Evolutionary conservation across 192 early-diverging fungal genomes (phyloP).

Genomic region (Backusella liffmaniae): DNA sequence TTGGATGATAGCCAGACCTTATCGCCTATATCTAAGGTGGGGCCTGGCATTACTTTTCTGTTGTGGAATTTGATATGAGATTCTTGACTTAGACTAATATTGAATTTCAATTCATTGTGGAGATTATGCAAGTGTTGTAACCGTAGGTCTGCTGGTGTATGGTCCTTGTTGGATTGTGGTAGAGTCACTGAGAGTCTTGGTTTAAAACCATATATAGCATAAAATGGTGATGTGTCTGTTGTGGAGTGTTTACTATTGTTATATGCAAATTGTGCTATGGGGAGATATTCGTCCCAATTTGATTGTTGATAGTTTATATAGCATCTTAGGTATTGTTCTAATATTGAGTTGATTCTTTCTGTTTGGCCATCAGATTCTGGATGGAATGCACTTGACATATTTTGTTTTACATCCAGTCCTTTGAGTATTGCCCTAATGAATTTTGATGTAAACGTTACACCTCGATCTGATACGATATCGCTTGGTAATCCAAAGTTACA

Average conservation of each 20-base stretch:
- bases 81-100: not conserved
- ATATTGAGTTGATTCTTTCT: conserved; percentile 16
- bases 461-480: conserved; percentile 46
- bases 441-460: conserved; percentile 38
- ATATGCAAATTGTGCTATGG: conserved; percentile 44
- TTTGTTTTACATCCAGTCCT: conserved; percentile 26
- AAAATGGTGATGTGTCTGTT: conserved; percentile 35
- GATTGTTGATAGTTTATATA: conserved; percentile 25
- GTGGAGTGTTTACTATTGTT: conserved; percentile 41
- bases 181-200: not conserved
- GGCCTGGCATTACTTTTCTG: not conserved
- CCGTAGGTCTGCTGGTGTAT: not conserved
- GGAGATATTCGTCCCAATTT: conserved; percentile 44
- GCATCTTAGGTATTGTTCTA: conserved; percentile 10
- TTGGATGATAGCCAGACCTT: not conserved
- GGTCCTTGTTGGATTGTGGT: not conserved
- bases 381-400: conserved; percentile 31
- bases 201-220: conserved; percentile 33
- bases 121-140: not conserved
- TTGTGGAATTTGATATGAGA: not conserved
- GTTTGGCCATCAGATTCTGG: conserved; percentile 38
- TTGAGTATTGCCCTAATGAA: conserved; percentile 34
- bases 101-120: not conserved
- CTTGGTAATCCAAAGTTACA: conserved; percentile 36
- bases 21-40: not conserved